phyloP scores from a whole-genome alignment of 108 stramenopile genomes.

The Licmophora abbreviata region DNA sequence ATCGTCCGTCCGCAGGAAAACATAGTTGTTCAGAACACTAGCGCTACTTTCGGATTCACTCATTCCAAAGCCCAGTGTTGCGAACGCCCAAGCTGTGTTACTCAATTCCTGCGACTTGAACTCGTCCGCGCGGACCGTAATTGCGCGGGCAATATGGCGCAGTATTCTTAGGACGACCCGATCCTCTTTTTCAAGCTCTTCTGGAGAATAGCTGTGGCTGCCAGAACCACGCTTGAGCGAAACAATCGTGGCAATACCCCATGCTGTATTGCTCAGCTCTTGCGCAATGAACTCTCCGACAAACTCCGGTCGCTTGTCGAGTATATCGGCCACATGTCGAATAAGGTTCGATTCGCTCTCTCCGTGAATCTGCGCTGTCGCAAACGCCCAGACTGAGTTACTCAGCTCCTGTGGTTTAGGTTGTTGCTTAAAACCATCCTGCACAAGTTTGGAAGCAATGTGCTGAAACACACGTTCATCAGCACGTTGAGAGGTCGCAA shows the following conservation, averaged over 20 bases:
- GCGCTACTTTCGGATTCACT: constrained; percentile 16
- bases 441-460: neutral
- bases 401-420: constrained; percentile 52
- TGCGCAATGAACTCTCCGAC: constrained; percentile 64
- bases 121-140: constrained; percentile 20
- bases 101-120: constrained; percentile 70
- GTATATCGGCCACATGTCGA: constrained; percentile 41
- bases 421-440: neutral
- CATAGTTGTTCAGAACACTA: constrained; percentile 47
- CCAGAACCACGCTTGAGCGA: constrained; percentile 27
- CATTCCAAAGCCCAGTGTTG: constrained; percentile 74
- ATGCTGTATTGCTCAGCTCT: constrained; percentile 60
- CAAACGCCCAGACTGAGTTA: constrained; percentile 75
- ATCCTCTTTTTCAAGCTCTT: constrained; percentile 16
- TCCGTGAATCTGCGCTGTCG: constrained; percentile 45
- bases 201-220: constrained; percentile 6
- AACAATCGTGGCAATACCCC: constrained; percentile 71
- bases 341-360: constrained; percentile 28
- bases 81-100: constrained; percentile 61
- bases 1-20: constrained; percentile 42
- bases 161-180: constrained; percentile 47
- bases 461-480: constrained; percentile 11
- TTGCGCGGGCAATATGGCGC: constrained; percentile 37
- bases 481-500: constrained; percentile 44
- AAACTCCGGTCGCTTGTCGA: constrained; percentile 45